Evolutionary conservation across 345 rosid species (phyloP), one percentile per base, ranked within the genome.

Genomic region (Eucalyptus erythrocorys): DNA sequence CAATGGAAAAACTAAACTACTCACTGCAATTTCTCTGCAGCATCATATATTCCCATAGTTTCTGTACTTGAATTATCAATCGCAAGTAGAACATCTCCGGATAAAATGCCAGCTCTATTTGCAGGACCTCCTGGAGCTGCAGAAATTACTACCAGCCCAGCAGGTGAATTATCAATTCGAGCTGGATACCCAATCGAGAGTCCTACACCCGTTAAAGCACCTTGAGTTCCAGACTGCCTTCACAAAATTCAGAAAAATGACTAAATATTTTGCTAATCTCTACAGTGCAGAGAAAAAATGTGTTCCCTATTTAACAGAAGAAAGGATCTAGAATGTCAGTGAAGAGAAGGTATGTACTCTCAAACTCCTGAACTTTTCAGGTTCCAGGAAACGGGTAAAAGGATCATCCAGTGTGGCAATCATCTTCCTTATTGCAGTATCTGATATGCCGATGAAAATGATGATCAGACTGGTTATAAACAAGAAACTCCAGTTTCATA

Each of bases 181-280:
- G 92, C 87, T 10, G 98, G 98, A 92, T 96, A 96, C 86, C 99
- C 99, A 89, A 97, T 97, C 21, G 99, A 96, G 57, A 97, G 90
- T 85, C 99, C 99, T 32, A 97, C 98, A 90, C 99, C 99, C 1
- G 98, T 96, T 79, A 97, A 94, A 89, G 99, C 95, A 82, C 99
- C 98, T 95, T 94, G 95, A 91, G 98, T 96, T 91, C 99, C 99
- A 61, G 99, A 97, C 99, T 97, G 94, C 96, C 99, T 96, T 97
- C 96, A 95, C 90, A 91, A 91, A 96, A 96, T 91, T 90, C 90
- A 92, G 89, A 19, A 89, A 88, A 84, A 92, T 64, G 76, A 92
- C 91, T 92, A 85, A 91, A 86, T 81, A 88, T 53, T 32, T 53
- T 5, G 4, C 57, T 61, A 53, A 49, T n/a, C 68, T 51, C 4